Evolutionary conservation across 306 rosid genomes (phyloP), one percentile per base, ranked within the genome.

Genomic region (Gleditsia sinensis): DNA sequence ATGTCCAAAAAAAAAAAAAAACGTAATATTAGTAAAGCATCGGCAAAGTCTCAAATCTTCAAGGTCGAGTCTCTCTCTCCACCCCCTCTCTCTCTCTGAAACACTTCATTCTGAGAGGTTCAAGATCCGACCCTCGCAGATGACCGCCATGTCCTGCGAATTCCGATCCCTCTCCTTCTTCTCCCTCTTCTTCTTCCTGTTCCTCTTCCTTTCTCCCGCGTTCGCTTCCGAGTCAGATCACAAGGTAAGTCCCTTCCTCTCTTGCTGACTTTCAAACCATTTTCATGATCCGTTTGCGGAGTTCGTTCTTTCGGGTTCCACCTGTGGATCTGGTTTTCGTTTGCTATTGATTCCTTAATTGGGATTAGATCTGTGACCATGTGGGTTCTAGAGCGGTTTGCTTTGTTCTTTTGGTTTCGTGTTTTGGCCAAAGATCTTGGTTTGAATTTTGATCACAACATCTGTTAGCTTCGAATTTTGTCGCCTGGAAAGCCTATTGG

Each of bases 171-270:
- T 74, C 9, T 25, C 45, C 42, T 64, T 37, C 83, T 11, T n/a
- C 36, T 3, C 74, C 36, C 3, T 54, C 63, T 16, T 71, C 45
- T 21, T 78, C 36, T 3, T 54, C 63, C 10, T 71, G 37, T 21
- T 78, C 42, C 80, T 80, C 45, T 56, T 77, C 28, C 62, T 79
- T 28, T 77, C 88, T 13, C 74, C 76, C 2, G 62, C 71, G 5
- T 56, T 85, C 78, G 92, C 98, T 76, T 79, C 97, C 39, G 99
- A 95, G 74, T 81, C 96, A 70, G 99, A 95, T 88, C 99, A 95
- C 92, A 92, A 86, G 99, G 99, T 95, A 83, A 49, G 40, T 50
- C 33, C 66, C 17, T 55, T 9, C 9, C 30, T 0, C 58, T 80
- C 66, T 39, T 24, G 37, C 19, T 56, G 12, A 9, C 20, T 6